Percentiles rank a stretch among this genome's conserved stretches.
These are phyloP conservation scores for Phytophthora hibernalis DNA, from an alignment of 352 stramenopile genomes.

Conservation along the genomic window DNA sequence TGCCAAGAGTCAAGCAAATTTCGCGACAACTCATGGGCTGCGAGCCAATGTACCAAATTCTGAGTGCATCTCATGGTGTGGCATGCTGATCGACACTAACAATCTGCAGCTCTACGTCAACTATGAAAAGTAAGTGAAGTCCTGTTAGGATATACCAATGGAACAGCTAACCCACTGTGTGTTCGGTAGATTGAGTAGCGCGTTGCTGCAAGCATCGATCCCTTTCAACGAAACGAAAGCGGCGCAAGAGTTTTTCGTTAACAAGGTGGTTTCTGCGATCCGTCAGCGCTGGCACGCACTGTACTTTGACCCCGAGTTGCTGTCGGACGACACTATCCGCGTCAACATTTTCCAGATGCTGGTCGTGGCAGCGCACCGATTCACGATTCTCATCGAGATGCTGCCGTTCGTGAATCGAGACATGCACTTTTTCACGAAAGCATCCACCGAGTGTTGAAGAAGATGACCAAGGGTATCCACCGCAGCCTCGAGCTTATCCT, in stretches of 20 bases:
- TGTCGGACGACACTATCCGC: constrained; percentile 50
- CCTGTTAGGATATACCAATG: not conserved
- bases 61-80: constrained; percentile 65
- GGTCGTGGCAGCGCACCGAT: constrained; percentile 55
- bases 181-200: constrained; percentile 37
- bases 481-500: constrained; percentile 40
- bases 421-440: constrained; percentile 52
- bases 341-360: constrained; percentile 74
- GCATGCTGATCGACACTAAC: constrained; percentile 65
- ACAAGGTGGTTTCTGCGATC: constrained; percentile 68
- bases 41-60: constrained; percentile 15
- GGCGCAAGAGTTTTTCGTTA: constrained; percentile 60
- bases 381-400: constrained; percentile 60
- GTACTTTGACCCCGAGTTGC: constrained; percentile 60
- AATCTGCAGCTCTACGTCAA: constrained; percentile 74
- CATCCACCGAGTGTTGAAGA: constrained; percentile 47
- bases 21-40: constrained; percentile 25
- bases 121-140: constrained; percentile 72
- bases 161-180: constrained; percentile 8
- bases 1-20: constrained; percentile 75
- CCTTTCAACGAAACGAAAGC: constrained; percentile 67
- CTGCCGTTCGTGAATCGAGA: constrained; percentile 56
- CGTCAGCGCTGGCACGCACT: constrained; percentile 75
- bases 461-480: constrained; percentile 57
- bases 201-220: constrained; percentile 51